phyloP scores from a whole-genome alignment of 1,284 basidiomycete species.

The Naganishia albida region DNA sequence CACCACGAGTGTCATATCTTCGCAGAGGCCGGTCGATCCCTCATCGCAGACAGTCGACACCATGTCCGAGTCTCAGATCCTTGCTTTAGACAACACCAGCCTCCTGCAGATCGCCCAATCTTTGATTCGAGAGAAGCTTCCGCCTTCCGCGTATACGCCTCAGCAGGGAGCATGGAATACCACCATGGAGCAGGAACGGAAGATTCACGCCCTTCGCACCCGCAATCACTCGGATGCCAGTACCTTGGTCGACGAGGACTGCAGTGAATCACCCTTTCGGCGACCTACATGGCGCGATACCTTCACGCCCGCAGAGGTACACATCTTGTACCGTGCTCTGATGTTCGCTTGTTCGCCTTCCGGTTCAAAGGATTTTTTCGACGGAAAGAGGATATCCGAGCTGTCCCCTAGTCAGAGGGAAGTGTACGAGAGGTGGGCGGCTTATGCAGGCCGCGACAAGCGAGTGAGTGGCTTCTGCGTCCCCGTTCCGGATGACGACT shows the following conservation, averaged over 20 bases:
- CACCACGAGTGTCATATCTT: not conserved
- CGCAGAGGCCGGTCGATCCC: not conserved
- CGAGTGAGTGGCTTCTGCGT: constrained; percentile 5
- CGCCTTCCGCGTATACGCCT: constrained; percentile 6
- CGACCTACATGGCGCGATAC: constrained; percentile 8
- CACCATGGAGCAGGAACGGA: constrained; percentile 18
- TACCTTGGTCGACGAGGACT: constrained; percentile 12
- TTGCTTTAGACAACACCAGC: constrained; percentile 4
- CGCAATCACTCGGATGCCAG: constrained; percentile 13
- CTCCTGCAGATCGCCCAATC: constrained; percentile 19
- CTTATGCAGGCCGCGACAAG: constrained; percentile 20
- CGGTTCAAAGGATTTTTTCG: constrained; percentile 26
- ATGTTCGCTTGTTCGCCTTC: constrained; percentile 21
- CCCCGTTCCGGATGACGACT: not conserved
- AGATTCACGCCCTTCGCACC: not conserved
- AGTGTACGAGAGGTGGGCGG: constrained; percentile 23
- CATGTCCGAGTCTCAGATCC: constrained; percentile 20
- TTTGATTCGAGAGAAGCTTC: constrained; percentile 13
- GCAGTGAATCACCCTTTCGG: not conserved
- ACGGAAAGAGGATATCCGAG: constrained; percentile 24
- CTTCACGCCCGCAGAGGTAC: constrained; percentile 13
- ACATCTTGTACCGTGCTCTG: constrained; percentile 17
- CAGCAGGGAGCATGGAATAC: constrained; percentile 13
- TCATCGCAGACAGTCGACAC: not conserved
- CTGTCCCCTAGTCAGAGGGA: constrained; percentile 11